Percentiles rank a stretch among this genome's conserved stretches.
Evolutionary conservation across 2,329 filamentous ascomycete species (phyloP).

Genomic region (Calonectria hawksworthii): DNA sequence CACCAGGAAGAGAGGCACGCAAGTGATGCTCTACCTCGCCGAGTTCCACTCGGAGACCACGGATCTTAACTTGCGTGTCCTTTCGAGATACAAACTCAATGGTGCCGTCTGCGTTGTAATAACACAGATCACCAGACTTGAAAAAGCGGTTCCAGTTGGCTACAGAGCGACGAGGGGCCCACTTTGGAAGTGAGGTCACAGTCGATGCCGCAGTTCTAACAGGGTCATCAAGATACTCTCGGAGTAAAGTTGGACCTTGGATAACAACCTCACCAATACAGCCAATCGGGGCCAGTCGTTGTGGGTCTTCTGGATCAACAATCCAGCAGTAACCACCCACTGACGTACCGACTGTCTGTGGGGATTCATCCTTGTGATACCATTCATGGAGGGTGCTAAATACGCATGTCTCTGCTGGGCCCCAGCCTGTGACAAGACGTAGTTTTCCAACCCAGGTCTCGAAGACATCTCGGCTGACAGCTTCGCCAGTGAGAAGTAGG

Average conservation of each 20-base stretch:
- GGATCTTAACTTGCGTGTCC: conserved; percentile 64
- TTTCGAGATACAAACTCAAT: conserved; percentile 59
- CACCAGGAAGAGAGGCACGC: background rate
- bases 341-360: conserved; percentile 26
- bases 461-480: conserved; percentile 29
- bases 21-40: conserved; percentile 31
- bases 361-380: background rate
- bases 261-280: conserved; percentile 40
- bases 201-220: conserved; percentile 45
- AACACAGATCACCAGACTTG: conserved; percentile 41
- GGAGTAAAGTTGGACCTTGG: conserved; percentile 38
- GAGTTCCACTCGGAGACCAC: conserved; percentile 58
- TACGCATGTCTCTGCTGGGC: conserved; percentile 37
- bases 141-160: conserved; percentile 45
- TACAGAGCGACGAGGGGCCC: conserved; percentile 1
- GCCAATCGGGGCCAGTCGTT: conserved; percentile 28
- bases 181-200: conserved; percentile 44
- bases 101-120: conserved; percentile 50
- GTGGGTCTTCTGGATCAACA: conserved; percentile 35
- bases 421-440: conserved; percentile 41
- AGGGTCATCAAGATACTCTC: conserved; percentile 39
- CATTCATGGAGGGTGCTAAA: conserved; percentile 26
- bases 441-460: conserved; percentile 33
- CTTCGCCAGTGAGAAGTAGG: conserved; percentile 39
- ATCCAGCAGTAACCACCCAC: conserved; percentile 32